Evolutionary conservation across 2,329 filamentous ascomycete species (phyloP), one percentile per base, ranked within the genome.

Genomic region (Neonectria neomacrospora): DNA sequence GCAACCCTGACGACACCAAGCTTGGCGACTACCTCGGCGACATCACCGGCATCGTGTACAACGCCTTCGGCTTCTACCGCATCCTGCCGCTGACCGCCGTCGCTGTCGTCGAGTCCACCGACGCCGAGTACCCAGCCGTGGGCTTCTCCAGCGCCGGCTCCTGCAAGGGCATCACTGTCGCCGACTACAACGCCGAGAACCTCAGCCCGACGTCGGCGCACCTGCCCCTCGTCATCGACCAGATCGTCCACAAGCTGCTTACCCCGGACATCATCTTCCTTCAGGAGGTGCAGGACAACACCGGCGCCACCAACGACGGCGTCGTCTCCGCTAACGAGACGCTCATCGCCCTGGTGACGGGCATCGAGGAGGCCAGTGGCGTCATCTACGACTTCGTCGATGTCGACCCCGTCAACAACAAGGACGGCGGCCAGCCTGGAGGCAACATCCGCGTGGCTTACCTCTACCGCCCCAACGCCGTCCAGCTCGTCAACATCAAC

Each of bases 361-460:
- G 84, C 16, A 87, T 92, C 71, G 75, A 79, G 47, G 70, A 74
- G 3, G 77, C 81, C 10, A 81, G 79, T 39, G 84, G 83, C 23
- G 80, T 85, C 1, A 76, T 81, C 10, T 93, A 93, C 77, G 78
- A 80, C 42, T 92, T 85, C 71, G 80, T 83, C 28, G 84, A 88
- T 66, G 83, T 92, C 58, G 81, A 80, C 45, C 90, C 90, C 2
- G 77, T 83, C 34, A 79, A 91, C 73, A 81, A 85, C 75, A 70
- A 83, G 65, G 89, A 92, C 67, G 90, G 90, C 61, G 90, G 90
- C 34, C 79, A 86, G 64, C 87, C 88, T 1, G 90, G 90, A 14
- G 90, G 89, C 39, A 92, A 93, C 79, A 92, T 93, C 76, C 90
- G 90, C 47, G 81, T 82, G 50, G 90, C 89, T 0, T 93, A 91